Evolutionary conservation across 78 protist species (phyloP).

Genomic region (Dictyostelium purpureum): DNA sequence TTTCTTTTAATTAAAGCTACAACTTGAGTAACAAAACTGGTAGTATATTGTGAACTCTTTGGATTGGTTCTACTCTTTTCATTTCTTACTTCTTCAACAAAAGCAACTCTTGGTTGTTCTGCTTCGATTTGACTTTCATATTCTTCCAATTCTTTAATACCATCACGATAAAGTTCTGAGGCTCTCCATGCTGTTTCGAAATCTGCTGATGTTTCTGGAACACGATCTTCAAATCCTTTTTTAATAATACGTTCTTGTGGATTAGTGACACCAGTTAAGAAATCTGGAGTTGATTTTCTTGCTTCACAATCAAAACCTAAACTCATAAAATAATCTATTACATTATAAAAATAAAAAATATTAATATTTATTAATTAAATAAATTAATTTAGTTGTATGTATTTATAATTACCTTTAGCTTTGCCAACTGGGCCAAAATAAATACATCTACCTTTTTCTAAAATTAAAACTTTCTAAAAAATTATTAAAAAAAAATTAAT

Average conservation of each 20-base stretch:
- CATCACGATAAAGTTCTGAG: not conserved
- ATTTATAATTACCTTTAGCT: conserved; percentile 5
- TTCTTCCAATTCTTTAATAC: not conserved
- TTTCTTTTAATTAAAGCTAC: conserved; percentile 53
- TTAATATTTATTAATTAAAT: not conserved
- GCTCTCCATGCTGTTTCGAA: conserved; percentile 51
- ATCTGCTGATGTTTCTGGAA: conserved; percentile 61
- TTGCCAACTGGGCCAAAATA: conserved; percentile 61
- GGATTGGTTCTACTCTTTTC: conserved; percentile 20
- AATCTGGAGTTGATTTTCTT: conserved; percentile 65
- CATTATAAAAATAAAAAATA: not conserved
- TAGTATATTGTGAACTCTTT: conserved; percentile 19
- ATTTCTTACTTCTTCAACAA: not conserved
- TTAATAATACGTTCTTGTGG: conserved; percentile 56
- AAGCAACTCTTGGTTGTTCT: conserved; percentile 28
- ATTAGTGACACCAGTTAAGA: conserved; percentile 63
- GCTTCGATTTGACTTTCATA: conserved; percentile 32
- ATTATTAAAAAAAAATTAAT: not conserved
- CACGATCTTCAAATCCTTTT: conserved; percentile 36
- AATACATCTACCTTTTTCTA: conserved; percentile 74
- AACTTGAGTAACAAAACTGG: not conserved
- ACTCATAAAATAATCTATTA: conserved; percentile 38
- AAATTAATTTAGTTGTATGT: not conserved
- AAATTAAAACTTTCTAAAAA: conserved; percentile 27
- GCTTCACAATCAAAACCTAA: conserved; percentile 75